Percentiles rank a stretch among this genome's conserved stretches.
Conservation (phyloP, 495 filamentous ascomycete genomes). For the Hypoxylon fragiforme region DNA sequence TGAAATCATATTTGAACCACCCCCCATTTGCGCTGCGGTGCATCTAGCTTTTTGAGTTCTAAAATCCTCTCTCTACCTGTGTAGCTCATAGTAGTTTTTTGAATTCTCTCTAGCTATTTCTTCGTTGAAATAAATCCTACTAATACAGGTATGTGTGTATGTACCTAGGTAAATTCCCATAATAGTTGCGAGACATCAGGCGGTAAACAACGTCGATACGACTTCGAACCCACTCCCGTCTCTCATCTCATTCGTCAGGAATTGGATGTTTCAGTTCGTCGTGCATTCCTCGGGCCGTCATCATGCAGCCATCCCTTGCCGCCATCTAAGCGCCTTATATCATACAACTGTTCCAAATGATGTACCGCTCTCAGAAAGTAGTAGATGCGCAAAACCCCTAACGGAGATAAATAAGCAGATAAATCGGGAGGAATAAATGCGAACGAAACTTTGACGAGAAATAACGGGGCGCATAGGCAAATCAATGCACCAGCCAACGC, state of each 20-base stretch:
- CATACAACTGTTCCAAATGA: no score
- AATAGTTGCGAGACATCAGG: slow-evolving; percentile 19
- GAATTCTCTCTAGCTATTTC: no score
- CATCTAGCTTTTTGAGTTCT: no score
- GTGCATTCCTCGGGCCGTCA: slow-evolving; percentile 3
- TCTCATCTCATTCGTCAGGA: background rate
- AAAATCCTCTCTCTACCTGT: no score
- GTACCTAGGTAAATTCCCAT: slow-evolving; percentile 4
- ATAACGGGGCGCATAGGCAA: slow-evolving; percentile 10
- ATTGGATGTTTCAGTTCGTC: slow-evolving; percentile 18
- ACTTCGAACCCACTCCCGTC: background rate
- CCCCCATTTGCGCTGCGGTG: no score
- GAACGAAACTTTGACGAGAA: slow-evolving; percentile 28
- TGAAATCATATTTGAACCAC: no score
- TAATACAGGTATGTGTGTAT: slow-evolving; percentile 25
- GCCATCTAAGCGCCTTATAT: slow-evolving; percentile 31
- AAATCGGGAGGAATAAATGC: slow-evolving; percentile 32
- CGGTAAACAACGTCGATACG: slow-evolving; percentile 19
- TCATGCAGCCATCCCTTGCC: slow-evolving; percentile 15
- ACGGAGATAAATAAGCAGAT: slow-evolving; percentile 22
- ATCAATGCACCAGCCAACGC: slow-evolving; percentile 22
- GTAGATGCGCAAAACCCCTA: no score
- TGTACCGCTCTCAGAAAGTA: no score
- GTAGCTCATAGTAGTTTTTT: no score
- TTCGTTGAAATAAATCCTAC: slow-evolving; percentile 19